A percentile compares a stretch with the other conserved stretches of the same genome.
These are phyloP conservation scores for Parascedosporium putredinis DNA, from an alignment of 2,329 filamentous ascomycete species.

Conservation along the genomic window DNA sequence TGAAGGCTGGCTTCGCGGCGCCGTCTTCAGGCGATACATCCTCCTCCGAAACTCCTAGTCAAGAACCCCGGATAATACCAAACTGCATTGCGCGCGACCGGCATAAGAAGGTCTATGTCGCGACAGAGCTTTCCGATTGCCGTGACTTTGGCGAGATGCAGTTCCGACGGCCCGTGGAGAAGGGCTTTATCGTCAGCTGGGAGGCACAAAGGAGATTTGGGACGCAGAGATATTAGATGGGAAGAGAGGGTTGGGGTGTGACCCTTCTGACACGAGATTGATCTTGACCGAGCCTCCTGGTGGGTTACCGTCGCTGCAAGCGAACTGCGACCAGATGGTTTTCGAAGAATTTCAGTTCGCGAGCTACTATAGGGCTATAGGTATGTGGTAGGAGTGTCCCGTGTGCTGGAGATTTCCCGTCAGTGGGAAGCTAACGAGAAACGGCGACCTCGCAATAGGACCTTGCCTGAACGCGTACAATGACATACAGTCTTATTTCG, in stretches of 20 bases:
- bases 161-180: constrained; percentile 84
- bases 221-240: constrained; percentile 70
- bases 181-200: constrained; percentile 93
- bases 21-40: not conserved
- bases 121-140: constrained; percentile 66
- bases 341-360: constrained; percentile 96
- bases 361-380: constrained; percentile 68
- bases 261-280: constrained; percentile 72
- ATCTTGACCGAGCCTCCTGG: constrained; percentile 81
- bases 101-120: constrained; percentile 69
- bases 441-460: no score
- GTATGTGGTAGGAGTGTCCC: constrained; percentile 27
- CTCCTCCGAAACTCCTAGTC: constrained; percentile 21
- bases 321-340: constrained; percentile 89
- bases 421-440: constrained; percentile 7
- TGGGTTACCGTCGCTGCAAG: constrained; percentile 67
- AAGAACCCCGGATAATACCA: constrained; percentile 57
- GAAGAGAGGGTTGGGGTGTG: constrained; percentile 55
- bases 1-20: constrained; percentile 80
- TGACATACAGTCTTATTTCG: constrained; percentile 60
- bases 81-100: constrained; percentile 84
- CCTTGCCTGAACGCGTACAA: constrained; percentile 74
- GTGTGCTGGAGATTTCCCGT: not conserved
- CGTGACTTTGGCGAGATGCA: constrained; percentile 81
- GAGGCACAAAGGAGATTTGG: constrained; percentile 95